Evolutionary conservation across 2,329 filamentous ascomycete species (phyloP).

Genomic region (Hysterium pulicare): DNA sequence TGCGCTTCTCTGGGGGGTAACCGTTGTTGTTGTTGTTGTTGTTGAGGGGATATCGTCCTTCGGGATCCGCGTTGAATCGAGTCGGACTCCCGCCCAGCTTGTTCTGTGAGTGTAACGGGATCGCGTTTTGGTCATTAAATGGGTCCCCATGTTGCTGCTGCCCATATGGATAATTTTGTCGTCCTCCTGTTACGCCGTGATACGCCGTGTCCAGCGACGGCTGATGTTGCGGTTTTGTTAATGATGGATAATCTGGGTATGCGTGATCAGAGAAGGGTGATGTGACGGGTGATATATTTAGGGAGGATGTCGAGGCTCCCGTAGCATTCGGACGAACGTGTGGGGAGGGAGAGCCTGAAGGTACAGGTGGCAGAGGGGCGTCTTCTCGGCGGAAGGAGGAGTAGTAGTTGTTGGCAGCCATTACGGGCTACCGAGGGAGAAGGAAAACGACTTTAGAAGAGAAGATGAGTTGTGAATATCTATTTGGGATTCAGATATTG

Average conservation of each 20-base stretch:
- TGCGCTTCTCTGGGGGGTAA: constrained; percentile 16
- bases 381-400: constrained; percentile 43
- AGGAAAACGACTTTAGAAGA: too few relatives aligned
- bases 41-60: constrained; percentile 35
- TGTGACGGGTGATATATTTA: constrained; percentile 57
- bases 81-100: constrained; percentile 34
- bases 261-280: constrained; percentile 66
- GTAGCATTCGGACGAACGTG: constrained; percentile 1
- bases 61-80: constrained; percentile 39
- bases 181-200: constrained; percentile 42
- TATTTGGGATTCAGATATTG: neutral
- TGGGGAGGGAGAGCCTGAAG: constrained; percentile 12
- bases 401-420: constrained; percentile 62
- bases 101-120: constrained; percentile 42
- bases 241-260: constrained; percentile 54
- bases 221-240: constrained; percentile 21
- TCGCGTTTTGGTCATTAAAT: constrained; percentile 47
- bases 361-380: constrained; percentile 34
- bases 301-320: constrained; percentile 9
- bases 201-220: constrained; percentile 60
- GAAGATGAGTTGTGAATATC: neutral
- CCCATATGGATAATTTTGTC: constrained; percentile 42
- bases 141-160: constrained; percentile 57
- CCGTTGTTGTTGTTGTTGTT: neutral
- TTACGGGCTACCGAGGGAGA: constrained; percentile 16